Evolutionary conservation across 202 grass and related monocot genomes (phyloP), one percentile per base, ranked within the genome.

Genomic region (Cymbopogon flexuosus): DNA sequence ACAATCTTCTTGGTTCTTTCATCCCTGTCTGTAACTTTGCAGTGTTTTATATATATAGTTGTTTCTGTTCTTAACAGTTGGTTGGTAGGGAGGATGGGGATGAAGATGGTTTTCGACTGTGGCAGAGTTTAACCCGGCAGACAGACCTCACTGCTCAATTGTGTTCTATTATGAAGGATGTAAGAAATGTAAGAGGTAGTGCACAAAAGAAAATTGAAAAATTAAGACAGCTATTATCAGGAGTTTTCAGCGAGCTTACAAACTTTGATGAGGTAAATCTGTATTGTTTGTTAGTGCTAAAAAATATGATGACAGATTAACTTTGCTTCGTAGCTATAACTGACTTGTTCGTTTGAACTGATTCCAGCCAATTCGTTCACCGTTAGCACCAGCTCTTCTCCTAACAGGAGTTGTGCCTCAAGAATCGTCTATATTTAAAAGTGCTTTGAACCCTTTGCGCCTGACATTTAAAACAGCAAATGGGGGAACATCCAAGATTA

Each of bases 371-470:
- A 95, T 99, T 91, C 88, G 96, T 84, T 95, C 88, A 63, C 96
- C 96, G 42, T 81, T 95, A 77, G 84, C 74, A 56, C 96, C 96
- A 72, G 82, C 77, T 65, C 59, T 85, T 63, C 87, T 93, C 46
- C 88, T 99, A 90, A 85, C 82, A 39, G 96, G 96, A 40, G 79
- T 99, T 73, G 79, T 93, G 29, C 90, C 96, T 66, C 83, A 90
- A 72, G 96, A 99, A 72, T 99, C 90, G 33, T 93, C 90, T 71
- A 91, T 99, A 87, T 99, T 99, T 68, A 99, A 79, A 86, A 99
- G 96, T 34, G 87, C 92, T 62, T 87, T 99, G 79, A 78, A 83
- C 89, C 96, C 96, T 73, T 83, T 99, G 66, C 89, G 89, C 18
- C 91, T 99, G 71, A 93, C 96, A 76, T 99, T 95, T 90, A 92